Evolutionary conservation across 2,329 filamentous ascomycete species (phyloP).

Genomic region (Aureobasidium lini): DNA sequence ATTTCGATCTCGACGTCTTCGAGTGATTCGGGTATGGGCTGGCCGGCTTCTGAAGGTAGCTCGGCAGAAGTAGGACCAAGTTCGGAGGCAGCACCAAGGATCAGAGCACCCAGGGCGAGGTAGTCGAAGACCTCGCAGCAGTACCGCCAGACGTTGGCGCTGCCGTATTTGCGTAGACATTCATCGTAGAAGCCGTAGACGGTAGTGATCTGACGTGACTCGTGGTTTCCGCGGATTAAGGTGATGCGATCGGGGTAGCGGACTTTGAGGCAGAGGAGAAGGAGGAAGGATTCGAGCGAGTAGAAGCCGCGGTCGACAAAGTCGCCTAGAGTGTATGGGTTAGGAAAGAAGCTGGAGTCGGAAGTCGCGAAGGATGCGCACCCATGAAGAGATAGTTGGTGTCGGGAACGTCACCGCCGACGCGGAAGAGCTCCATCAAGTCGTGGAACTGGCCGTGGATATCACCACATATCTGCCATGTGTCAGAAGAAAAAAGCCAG

Average conservation of each 20-base stretch:
- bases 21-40: conserved; percentile 45
- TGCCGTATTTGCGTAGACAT: conserved; percentile 91
- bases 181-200: conserved; percentile 99
- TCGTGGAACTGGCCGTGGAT: conserved; percentile 97
- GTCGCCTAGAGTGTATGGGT: conserved; percentile 54
- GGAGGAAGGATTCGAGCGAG: conserved; percentile 90
- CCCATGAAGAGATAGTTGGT: conserved; percentile 98
- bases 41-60: conserved; percentile 46
- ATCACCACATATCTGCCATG: conserved; percentile 77
- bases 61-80: conserved; percentile 34
- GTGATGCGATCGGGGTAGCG: conserved; percentile 97
- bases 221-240: conserved; percentile 72
- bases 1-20: conserved; percentile 89
- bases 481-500: conserved; percentile 15
- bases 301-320: conserved; percentile 98
- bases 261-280: conserved; percentile 92
- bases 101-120: conserved; percentile 79
- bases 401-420: conserved; percentile 87
- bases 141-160: conserved; percentile 86
- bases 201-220: conserved; percentile 92
- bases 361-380: conserved; percentile 32
- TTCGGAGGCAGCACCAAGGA: conserved; percentile 70
- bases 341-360: too few relatives aligned
- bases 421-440: conserved; percentile 91
- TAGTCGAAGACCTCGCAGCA: conserved; percentile 99